Conservation (phyloP, 441 rosid species). For the Gossypium davidsonii region DNA sequence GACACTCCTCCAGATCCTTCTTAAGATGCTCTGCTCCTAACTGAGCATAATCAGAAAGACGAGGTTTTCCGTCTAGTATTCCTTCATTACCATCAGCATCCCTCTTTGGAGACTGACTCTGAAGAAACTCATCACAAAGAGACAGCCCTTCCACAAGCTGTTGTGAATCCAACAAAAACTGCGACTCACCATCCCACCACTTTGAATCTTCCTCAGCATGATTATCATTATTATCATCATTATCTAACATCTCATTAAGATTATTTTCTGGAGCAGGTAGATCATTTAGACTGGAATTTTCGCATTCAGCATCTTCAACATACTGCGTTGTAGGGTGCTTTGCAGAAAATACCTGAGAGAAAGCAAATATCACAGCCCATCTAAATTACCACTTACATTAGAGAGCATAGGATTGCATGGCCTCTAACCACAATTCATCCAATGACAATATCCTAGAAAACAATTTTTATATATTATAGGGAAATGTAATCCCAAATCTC, state of each 20-base stretch:
- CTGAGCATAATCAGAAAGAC: slow-evolving; percentile 64
- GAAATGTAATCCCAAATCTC: neutral
- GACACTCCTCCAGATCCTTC: slow-evolving; percentile 86
- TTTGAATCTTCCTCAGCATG: slow-evolving; percentile 50
- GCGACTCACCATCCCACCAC: slow-evolving; percentile 81
- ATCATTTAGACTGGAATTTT: slow-evolving; percentile 15
- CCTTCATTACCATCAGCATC: slow-evolving; percentile 40
- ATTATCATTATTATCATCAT: slow-evolving; percentile 13
- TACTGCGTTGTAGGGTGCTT: slow-evolving; percentile 22
- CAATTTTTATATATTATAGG: neutral
- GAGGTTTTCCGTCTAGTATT: slow-evolving; percentile 26
- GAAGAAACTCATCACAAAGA: slow-evolving; percentile 73
- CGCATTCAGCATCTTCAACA: slow-evolving; percentile 28
- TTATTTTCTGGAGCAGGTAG: slow-evolving; percentile 25
- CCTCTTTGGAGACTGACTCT: slow-evolving; percentile 64
- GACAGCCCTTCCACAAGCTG: slow-evolving; percentile 89
- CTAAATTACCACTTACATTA: neutral
- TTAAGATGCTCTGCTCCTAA: slow-evolving; percentile 71
- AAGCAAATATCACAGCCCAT: slow-evolving; percentile 10
- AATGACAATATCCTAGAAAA: neutral
- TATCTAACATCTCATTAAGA: slow-evolving; percentile 24
- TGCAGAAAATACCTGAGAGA: neutral
- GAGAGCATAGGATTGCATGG: slow-evolving; percentile 6
- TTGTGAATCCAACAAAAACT: slow-evolving; percentile 63
- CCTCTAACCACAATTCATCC: neutral